Evolutionary conservation across 2,329 filamentous ascomycete genomes (phyloP).

Genomic region (Coccinonectria pachysandricola): DNA sequence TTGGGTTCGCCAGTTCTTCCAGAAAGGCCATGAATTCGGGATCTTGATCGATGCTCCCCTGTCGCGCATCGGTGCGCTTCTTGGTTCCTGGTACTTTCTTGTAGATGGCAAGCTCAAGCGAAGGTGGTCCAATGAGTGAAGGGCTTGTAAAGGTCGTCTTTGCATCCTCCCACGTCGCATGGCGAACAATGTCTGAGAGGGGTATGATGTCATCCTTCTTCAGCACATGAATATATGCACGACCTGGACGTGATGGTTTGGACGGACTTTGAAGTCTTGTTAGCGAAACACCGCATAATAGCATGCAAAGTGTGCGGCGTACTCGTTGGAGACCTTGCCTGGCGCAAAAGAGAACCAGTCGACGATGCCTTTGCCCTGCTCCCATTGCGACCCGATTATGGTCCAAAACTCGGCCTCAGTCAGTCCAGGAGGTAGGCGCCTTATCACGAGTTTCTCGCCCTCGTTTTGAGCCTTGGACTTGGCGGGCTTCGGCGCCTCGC

Average conservation of each 20-base stretch:
- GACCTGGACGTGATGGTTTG: slow-evolving; percentile 70
- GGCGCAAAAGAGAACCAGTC: slow-evolving; percentile 65
- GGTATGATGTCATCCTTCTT: slow-evolving; percentile 55
- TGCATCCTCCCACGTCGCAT: slow-evolving; percentile 67
- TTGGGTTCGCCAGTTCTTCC: slow-evolving; percentile 69
- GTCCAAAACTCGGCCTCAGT: slow-evolving; percentile 67
- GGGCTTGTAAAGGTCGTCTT: slow-evolving; percentile 63
- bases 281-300: slow-evolving; percentile 4
- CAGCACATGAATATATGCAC: slow-evolving; percentile 75
- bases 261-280: slow-evolving; percentile 47
- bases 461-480: slow-evolving; percentile 25
- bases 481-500: slow-evolving; percentile 20
- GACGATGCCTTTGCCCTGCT: slow-evolving; percentile 64
- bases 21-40: slow-evolving; percentile 92
- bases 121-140: slow-evolving; percentile 66
- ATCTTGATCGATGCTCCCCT: slow-evolving; percentile 94
- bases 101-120: slow-evolving; percentile 73
- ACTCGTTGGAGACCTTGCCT: slow-evolving; percentile 78
- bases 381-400: slow-evolving; percentile 72
- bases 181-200: slow-evolving; percentile 61
- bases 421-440: slow-evolving; percentile 77
- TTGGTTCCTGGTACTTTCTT: slow-evolving; percentile 70
- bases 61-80: slow-evolving; percentile 67
- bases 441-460: slow-evolving; percentile 74
- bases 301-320: slow-evolving; percentile 22